phyloP scores from a whole-genome alignment of 257 asterid genomes.

The Scutellaria baicalensis region DNA sequence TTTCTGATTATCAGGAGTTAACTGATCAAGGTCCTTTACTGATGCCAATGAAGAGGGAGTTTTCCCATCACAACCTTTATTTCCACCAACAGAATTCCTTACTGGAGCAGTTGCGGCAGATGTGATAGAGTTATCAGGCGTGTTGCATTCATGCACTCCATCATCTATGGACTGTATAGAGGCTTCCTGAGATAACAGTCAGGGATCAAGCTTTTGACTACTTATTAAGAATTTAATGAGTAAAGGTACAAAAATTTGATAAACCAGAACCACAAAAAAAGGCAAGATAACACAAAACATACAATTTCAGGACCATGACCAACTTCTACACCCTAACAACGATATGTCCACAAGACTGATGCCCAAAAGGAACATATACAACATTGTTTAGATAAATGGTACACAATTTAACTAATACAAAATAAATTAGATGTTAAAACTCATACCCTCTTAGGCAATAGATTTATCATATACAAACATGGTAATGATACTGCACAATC shows the following conservation, averaged over 20 bases:
- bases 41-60: constrained; percentile 7
- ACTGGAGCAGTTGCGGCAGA: constrained; percentile 18
- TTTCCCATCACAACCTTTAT: constrained; percentile 16
- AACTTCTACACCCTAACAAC: background rate
- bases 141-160: constrained; percentile 16
- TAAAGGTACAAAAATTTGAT: background rate
- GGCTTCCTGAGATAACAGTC: constrained; percentile 38
- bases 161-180: constrained; percentile 23
- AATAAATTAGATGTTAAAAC: background rate
- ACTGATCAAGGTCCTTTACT: constrained; percentile 21
- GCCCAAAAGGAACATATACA: background rate
- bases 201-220: constrained; percentile 7
- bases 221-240: background rate
- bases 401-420: background rate
- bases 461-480: background rate
- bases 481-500: background rate
- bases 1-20: constrained; percentile 18
- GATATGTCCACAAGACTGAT: background rate
- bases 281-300: background rate
- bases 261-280: background rate
- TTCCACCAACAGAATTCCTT: constrained; percentile 16
- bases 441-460: background rate
- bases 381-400: background rate
- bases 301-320: background rate
- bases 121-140: constrained; percentile 11